Base-by-base conservation (phyloP, 371 early-diverging fungal species). In the Cokeromyces recurvatus region DNA sequence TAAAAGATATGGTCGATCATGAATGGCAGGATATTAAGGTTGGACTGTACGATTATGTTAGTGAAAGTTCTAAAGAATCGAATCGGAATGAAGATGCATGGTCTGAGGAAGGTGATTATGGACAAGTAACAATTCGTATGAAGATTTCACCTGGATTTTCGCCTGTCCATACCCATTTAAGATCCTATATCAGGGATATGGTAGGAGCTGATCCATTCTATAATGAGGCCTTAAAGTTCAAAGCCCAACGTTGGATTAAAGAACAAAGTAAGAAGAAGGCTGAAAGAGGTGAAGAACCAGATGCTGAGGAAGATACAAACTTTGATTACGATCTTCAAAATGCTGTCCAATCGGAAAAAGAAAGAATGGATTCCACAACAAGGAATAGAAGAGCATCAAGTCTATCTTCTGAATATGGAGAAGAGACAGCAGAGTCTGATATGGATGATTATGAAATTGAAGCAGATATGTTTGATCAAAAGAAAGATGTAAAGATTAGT, bases 121-220 rank as follows among this genome's bases (percentile, higher is more conserved):
- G 71, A 6, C 53, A 59, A 16, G 51, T 57, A 5, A 40, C 43
- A 0, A 3, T 71, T 2, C 57, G 68, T 15, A 42, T 62, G 19
- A 59, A 59, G 38, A 48, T 71, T 12, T 32, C 62, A 8, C 68
- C 71, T 22, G 71, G 71, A 1, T 67, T 67, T 46, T 67, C 71
- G 6, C 62, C 68, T 24, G 62, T 64, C 0, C 68, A 67, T 29
- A 67, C 68, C 3, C 65, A 67, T 19, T 35, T 71, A 38, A 43
- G 43, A 14, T 51, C 64, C 0, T 71, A 57, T 38, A 53, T 41
- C 1, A 49, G 41, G 20, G 71, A 71, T 25, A 62, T 71, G 54
- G 55, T 67, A 1, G 71, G 65, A 12, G 65, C 65, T 15, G 62
- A 71, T 39, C 64, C 65, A 2, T 71, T 71, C 53, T 59, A 64